phyloP scores from a whole-genome alignment of 177 flowering plant genomes.

The Telopea speciosissima region DNA sequence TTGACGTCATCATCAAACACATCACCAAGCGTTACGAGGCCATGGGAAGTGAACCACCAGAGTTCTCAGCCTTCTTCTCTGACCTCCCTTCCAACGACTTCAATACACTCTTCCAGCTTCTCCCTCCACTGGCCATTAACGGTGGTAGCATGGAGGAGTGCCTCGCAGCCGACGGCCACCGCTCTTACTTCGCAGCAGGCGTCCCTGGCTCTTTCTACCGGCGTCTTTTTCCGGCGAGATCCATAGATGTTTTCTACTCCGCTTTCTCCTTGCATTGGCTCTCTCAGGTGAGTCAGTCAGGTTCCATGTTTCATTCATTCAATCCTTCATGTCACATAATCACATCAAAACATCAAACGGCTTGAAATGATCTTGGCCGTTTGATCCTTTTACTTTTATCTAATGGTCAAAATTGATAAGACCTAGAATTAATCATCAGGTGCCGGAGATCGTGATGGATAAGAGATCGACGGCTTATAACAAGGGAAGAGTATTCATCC shows the following conservation, averaged over 20 bases:
- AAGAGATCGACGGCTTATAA: slow-evolving; percentile 63
- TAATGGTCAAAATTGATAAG: too few species aligned
- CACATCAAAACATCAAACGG: background rate
- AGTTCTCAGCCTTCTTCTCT: slow-evolving; percentile 81
- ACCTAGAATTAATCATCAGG: slow-evolving; percentile 27
- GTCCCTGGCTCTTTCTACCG: slow-evolving; percentile 83
- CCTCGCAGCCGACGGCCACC: slow-evolving; percentile 52
- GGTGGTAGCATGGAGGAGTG: slow-evolving; percentile 79
- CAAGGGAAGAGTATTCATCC: slow-evolving; percentile 71
- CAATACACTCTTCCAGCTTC: slow-evolving; percentile 86
- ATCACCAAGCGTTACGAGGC: slow-evolving; percentile 63
- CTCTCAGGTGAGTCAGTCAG: slow-evolving; percentile 60
- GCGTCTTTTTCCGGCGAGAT: slow-evolving; percentile 65
- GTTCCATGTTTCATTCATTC: slow-evolving; percentile 10
- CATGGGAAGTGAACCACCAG: slow-evolving; percentile 48
- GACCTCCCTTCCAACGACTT: slow-evolving; percentile 93
- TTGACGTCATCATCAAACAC: slow-evolving; percentile 69
- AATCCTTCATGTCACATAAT: background rate
- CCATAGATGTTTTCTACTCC: slow-evolving; percentile 68
- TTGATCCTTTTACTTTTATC: too few species aligned
- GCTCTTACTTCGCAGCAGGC: slow-evolving; percentile 77
- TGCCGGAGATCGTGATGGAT: slow-evolving; percentile 64
- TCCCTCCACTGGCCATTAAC: slow-evolving; percentile 51
- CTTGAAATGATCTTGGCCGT: background rate
- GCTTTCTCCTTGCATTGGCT: slow-evolving; percentile 96